Evolutionary conservation across 768 basidiomycete species (phyloP).

Genomic region (Tremella mesenterica): DNA sequence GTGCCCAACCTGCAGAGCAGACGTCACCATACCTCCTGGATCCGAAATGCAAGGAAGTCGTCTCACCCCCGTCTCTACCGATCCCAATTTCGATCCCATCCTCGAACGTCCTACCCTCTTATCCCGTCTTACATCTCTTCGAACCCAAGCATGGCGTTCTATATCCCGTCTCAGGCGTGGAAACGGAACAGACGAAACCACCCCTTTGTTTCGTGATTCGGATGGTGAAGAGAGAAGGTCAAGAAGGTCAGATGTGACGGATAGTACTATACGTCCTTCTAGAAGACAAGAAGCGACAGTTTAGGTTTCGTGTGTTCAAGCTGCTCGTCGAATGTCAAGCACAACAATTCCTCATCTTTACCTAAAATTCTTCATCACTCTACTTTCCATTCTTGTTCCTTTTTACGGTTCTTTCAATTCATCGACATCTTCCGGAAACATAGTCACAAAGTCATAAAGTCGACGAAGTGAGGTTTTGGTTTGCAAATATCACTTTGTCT

Average conservation of each 20-base stretch:
- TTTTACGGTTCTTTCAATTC: too few species aligned
- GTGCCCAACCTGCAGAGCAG: slow-evolving; percentile 89
- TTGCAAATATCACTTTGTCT: too few species aligned
- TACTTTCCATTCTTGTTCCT: too few species aligned
- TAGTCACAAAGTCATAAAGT: too few species aligned
- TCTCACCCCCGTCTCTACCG: slow-evolving; percentile 17
- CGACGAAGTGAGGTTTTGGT: too few species aligned
- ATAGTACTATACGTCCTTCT: background rate
- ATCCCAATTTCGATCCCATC: background rate
- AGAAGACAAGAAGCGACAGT: slow-evolving; percentile 1
- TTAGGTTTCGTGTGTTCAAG: background rate
- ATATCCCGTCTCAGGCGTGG: background rate
- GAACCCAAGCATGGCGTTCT: background rate
- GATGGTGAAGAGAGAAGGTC: background rate
- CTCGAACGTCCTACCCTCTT: background rate
- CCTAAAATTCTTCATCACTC: too few species aligned
- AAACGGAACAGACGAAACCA: background rate
- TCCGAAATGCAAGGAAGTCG: slow-evolving; percentile 11
- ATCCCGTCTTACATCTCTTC: background rate
- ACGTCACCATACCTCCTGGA: slow-evolving; percentile 56
- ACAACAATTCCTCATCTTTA: too few species aligned
- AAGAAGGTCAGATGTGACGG: background rate
- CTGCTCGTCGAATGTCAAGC: background rate
- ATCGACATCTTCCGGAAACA: too few species aligned
- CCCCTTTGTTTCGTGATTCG: background rate